Evolutionary conservation across 2,329 filamentous ascomycete species (phyloP).

Genomic region (Diaporthe vaccinii): DNA sequence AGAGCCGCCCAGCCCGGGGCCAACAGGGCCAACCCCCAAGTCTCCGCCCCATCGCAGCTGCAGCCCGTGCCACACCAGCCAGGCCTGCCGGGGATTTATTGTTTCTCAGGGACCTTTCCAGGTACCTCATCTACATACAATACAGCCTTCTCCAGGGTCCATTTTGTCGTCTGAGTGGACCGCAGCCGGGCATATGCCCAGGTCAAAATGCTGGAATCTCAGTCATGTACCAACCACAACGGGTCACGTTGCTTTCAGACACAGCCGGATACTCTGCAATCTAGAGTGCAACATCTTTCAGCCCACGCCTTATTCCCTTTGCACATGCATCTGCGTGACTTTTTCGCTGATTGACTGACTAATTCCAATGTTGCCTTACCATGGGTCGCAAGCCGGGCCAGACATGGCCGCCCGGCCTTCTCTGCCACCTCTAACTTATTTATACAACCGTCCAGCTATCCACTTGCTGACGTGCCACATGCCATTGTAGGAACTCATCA

Average conservation of each 20-base stretch:
- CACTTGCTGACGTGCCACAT: neutral
- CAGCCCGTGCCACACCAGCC: neutral
- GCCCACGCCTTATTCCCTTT: neutral
- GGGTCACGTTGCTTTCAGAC: too few species aligned
- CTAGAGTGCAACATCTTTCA: neutral
- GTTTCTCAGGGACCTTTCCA: neutral
- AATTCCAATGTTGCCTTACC: neutral
- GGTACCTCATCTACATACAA: neutral
- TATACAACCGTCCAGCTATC: constrained; percentile 4
- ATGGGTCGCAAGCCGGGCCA: neutral
- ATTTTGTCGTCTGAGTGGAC: neutral
- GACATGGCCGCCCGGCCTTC: neutral
- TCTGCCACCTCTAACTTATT: constrained; percentile 19
- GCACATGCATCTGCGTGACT: neutral
- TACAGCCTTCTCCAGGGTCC: neutral
- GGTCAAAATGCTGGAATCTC: neutral
- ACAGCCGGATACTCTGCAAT: neutral
- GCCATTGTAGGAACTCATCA: neutral
- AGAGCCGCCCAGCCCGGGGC: neutral
- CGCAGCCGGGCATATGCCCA: neutral
- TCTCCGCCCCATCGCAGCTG: neutral
- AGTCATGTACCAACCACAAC: neutral
- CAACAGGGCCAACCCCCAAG: neutral
- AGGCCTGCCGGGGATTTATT: neutral
- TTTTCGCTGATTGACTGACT: neutral